Percentiles rank a stretch among this genome's conserved stretches.
Conservation (phyloP, 108 stramenopile genomes). For the Ochromonas danica region DNA sequence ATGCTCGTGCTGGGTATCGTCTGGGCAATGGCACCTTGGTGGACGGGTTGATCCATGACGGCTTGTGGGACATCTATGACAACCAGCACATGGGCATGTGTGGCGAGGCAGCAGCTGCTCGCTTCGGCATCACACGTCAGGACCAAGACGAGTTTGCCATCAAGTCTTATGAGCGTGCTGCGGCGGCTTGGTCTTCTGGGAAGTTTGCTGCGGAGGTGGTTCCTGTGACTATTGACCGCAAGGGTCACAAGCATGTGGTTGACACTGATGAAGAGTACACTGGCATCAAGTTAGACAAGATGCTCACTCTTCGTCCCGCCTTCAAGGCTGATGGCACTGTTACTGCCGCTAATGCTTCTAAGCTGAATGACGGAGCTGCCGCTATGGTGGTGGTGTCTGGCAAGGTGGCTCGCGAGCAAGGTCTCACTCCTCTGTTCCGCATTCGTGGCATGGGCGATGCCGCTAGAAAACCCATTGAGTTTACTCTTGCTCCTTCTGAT, state of each 20-base stretch:
- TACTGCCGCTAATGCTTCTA: constrained; percentile 94
- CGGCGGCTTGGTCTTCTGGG: constrained; percentile 65
- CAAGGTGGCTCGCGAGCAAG: constrained; percentile 51
- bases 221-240: constrained; percentile 57
- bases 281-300: constrained; percentile 68
- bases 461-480: constrained; percentile 77
- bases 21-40: constrained; percentile 62
- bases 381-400: constrained; percentile 83
- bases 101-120: constrained; percentile 80
- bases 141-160: constrained; percentile 87
- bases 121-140: constrained; percentile 70
- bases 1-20: constrained; percentile 60
- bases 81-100: constrained; percentile 96
- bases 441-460: constrained; percentile 79
- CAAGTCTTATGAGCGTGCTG: constrained; percentile 74
- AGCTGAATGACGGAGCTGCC: constrained; percentile 91
- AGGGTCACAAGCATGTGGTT: constrained; percentile 58
- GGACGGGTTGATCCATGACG: constrained; percentile 86
- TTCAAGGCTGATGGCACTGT: constrained; percentile 87
- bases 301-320: constrained; percentile 70
- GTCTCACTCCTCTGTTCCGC: neutral
- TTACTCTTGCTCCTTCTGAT: constrained; percentile 83
- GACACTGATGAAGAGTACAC: constrained; percentile 77
- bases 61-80: constrained; percentile 91
- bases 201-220: constrained; percentile 72